phyloP scores from a whole-genome alignment of 345 rosid species.

The Zanthoxylum bungeanum region DNA sequence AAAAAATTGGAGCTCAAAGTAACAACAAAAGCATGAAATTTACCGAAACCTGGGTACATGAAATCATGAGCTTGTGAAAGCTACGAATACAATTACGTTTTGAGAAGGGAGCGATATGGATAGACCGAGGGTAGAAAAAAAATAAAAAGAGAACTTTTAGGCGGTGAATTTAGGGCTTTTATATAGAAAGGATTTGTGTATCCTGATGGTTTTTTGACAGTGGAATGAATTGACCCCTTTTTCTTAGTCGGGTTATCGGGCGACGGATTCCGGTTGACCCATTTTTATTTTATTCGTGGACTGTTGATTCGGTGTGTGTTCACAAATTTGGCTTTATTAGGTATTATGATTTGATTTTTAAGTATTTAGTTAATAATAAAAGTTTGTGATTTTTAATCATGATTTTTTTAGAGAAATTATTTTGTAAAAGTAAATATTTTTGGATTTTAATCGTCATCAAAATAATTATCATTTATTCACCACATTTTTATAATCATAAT shows the following conservation, averaged over 20 bases:
- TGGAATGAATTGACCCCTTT: constrained; percentile 4
- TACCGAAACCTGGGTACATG: constrained; percentile 7
- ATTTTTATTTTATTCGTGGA: background rate
- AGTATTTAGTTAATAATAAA: too few relatives aligned
- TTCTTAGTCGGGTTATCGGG: background rate
- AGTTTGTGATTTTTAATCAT: too few relatives aligned
- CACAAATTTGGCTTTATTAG: too few relatives aligned
- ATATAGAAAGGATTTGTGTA: background rate
- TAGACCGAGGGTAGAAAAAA: background rate
- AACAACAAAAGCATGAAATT: background rate
- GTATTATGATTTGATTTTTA: too few relatives aligned
- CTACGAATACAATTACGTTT: background rate
- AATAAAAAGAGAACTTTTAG: background rate
- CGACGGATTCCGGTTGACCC: background rate
- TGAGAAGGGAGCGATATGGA: constrained; percentile 1
- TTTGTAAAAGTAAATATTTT: too few relatives aligned
- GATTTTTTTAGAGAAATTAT: too few relatives aligned
- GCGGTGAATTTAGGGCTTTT: constrained; percentile 18
- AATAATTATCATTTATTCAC: too few relatives aligned
- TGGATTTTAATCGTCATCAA: too few relatives aligned
- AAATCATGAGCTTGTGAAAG: constrained; percentile 4
- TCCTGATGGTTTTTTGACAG: background rate
- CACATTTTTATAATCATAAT: too few relatives aligned
- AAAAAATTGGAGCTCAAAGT: background rate
- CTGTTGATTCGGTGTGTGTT: background rate